Base-by-base conservation (phyloP, 139 green algal genomes). In the Volvox africanus region DNA sequence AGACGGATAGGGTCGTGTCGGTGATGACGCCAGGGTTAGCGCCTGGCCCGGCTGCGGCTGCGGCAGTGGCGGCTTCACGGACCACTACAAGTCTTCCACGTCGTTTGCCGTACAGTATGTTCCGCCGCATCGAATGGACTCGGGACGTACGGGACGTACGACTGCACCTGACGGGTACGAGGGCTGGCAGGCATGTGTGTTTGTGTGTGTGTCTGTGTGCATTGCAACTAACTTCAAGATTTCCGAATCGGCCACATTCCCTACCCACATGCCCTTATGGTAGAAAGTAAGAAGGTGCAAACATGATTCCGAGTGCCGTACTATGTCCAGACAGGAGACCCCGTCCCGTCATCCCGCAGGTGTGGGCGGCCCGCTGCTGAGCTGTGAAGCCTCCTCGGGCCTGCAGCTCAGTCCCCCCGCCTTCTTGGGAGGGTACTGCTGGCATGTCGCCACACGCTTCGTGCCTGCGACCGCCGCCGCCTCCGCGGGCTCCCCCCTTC, bases 381-480 rank as follows among this genome's bases (percentile, higher is more conserved):
- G 85, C 69, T 36, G 85, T 6, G 28, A 28, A 5, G 22, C 37
- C 0, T 0, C 17, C 5, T 13, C 36, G 22, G 19, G 20, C 21
- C 67, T 13, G 26, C 68, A 37, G 22, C 37, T 82, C 85, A 82
- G 85, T 37, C 69, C 36, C 17, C 37, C 69, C n/a, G 26, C 37
- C 24, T 82, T 82, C 69, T 28, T 89, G 69, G 85, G 69, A 24
- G 85, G 85, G 3, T 89, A 89, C 68, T 30, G 11, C 26, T 89
- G 85, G 85, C 85, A 67, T 50, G 11, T 89, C 26, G 85, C 69
- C 69, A 89, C 85, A 1, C 85, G 85, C 84, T 73, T 89, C 36
- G 85, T 24, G 30, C 0, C 61, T 32, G 81, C 61, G 19, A 28
- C 9, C 50, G 81, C 81, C 28, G 61, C 61, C 1, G 81, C 62